These are phyloP conservation scores for Trypanosoma brucei DNA, from an alignment of 208 protist species.

Conservation along the genomic window DNA sequence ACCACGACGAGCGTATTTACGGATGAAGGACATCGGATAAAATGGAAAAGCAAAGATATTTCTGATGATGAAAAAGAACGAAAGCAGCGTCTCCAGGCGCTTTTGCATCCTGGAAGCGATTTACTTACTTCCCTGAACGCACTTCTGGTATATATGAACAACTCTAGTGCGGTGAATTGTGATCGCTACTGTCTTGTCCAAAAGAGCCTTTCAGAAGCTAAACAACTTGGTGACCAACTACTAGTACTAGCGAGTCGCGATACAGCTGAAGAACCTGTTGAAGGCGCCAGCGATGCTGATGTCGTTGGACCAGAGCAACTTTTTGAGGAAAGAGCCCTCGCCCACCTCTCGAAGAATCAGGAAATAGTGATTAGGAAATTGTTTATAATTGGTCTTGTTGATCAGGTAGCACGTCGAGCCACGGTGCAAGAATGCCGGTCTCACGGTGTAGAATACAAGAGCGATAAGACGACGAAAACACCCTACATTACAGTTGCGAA, in stretches of 20 bases:
- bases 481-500: conserved; percentile 73
- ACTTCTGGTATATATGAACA: conserved; percentile 55
- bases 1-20: conserved; percentile 84
- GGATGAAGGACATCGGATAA: conserved; percentile 72
- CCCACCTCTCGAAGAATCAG: conserved; percentile 34
- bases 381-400: conserved; percentile 83
- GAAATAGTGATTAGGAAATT: conserved; percentile 76
- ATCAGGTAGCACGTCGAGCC: conserved; percentile 84
- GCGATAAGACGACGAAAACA: conserved; percentile 69
- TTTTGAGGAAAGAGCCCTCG: conserved; percentile 11
- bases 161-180: conserved; percentile 32
- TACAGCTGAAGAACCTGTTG: conserved; percentile 35
- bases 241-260: conserved; percentile 29
- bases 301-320: conserved; percentile 26
- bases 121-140: conserved; percentile 76
- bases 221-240: conserved; percentile 66
- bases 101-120: conserved; percentile 84
- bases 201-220: conserved; percentile 80
- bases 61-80: conserved; percentile 34
- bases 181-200: conserved; percentile 71
- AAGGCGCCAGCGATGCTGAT: conserved; percentile 61
- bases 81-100: conserved; percentile 34
- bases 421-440: conserved; percentile 86
- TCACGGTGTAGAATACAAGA: conserved; percentile 78
- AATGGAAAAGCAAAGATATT: conserved; percentile 45